A percentile compares a stretch with the other conserved stretches of the same genome.
These are phyloP conservation scores for Penicillium sp. DNA, from an alignment of 2,329 filamentous ascomycete species.

Conservation along the genomic window DNA sequence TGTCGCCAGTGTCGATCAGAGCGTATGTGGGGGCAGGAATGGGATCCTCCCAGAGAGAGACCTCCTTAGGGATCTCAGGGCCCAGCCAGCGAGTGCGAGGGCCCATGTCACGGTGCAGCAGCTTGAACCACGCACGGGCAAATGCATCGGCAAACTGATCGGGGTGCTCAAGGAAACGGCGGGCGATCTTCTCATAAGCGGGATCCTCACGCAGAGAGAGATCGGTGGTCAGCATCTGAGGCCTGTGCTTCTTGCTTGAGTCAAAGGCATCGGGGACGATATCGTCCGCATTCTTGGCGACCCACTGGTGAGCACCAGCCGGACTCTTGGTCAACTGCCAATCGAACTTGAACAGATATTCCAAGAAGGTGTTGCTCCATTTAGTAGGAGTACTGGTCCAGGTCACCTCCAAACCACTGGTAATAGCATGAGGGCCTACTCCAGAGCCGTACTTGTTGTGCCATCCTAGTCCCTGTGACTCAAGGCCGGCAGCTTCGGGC, in stretches of 20 bases:
- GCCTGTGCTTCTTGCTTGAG: conserved; percentile 66
- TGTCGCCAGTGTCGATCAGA: conserved; percentile 61
- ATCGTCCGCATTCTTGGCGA: conserved; percentile 64
- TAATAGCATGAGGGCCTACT: conserved; percentile 71
- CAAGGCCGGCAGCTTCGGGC: conserved; percentile 63
- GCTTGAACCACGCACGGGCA: conserved; percentile 76
- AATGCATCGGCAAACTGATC: conserved; percentile 69
- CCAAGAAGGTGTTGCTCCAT: conserved; percentile 72
- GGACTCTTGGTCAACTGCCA: conserved; percentile 76
- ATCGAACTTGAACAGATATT: conserved; percentile 74
- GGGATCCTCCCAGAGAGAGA: conserved; percentile 72
- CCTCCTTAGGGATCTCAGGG: conserved; percentile 69
- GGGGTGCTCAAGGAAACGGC: conserved; percentile 66
- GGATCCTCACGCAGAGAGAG: conserved; percentile 70
- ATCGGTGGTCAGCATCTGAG: conserved; percentile 76
- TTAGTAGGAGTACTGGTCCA: conserved; percentile 75
- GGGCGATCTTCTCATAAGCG: conserved; percentile 71
- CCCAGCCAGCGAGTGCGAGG: conserved; percentile 69
- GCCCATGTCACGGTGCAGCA: conserved; percentile 76
- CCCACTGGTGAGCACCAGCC: conserved; percentile 74
- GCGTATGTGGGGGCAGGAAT: conserved; percentile 60
- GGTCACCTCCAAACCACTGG: conserved; percentile 72
- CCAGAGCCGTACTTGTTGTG: conserved; percentile 61
- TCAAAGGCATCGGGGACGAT: conserved; percentile 72
- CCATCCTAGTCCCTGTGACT: conserved; percentile 72